Conservation (phyloP, 805 yeast species). For the Ogataea naganishii region DNA sequence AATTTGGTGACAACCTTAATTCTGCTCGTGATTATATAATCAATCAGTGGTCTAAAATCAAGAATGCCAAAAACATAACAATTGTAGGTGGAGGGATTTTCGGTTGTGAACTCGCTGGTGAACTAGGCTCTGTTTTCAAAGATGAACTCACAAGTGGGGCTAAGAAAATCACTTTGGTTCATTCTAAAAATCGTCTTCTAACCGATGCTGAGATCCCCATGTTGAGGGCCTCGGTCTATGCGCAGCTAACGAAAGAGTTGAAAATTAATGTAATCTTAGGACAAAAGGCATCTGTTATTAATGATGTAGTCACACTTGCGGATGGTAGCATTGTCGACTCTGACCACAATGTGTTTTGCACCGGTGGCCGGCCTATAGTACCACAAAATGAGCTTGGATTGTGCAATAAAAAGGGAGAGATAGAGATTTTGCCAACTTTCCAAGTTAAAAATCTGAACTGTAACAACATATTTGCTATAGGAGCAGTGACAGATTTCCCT, state of each 20-base stretch:
- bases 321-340: conserved; percentile 4
- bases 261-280: conserved; percentile 6
- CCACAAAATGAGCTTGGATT: conserved; percentile 5
- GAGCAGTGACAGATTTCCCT: conserved; percentile 20
- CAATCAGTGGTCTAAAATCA: conserved; percentile 8
- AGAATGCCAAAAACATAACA: conserved; percentile 16
- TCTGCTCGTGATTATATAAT: conserved; percentile 8
- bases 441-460: conserved; percentile 9
- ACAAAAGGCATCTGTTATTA: conserved; percentile 3
- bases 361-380: conserved; percentile 5
- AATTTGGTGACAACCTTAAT: conserved; percentile 3
- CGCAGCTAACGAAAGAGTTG: conserved; percentile 4
- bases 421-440: conserved; percentile 13
- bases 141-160: conserved; percentile 7
- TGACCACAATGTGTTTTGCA: conserved; percentile 6
- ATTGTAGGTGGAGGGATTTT: conserved; percentile 26
- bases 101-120: conserved; percentile 25
- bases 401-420: conserved; percentile 6
- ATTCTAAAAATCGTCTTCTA: conserved; percentile 9
- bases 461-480: conserved; percentile 24
- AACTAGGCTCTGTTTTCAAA: conserved; percentile 14
- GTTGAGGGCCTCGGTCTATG: conserved; percentile 2
- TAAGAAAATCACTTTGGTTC: conserved; percentile 17
- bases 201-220: conserved; percentile 1
- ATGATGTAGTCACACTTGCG: conserved; percentile 1